These are phyloP conservation scores for Bolboschoenoplectus hybrid DNA, from an alignment of 202 grass and related monocot species.

Conservation along the genomic window DNA sequence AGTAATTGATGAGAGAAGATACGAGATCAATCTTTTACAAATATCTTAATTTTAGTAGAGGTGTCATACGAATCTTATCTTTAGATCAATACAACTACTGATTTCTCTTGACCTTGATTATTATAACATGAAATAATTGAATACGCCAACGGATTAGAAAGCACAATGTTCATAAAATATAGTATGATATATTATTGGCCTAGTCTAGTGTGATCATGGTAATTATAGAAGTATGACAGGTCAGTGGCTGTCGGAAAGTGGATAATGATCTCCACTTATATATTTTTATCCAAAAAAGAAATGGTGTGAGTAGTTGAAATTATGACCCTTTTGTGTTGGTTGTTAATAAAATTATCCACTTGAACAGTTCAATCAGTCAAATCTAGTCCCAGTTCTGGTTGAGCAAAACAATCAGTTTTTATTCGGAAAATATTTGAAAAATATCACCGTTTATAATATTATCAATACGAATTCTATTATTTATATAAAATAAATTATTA, in stretches of 20 bases:
- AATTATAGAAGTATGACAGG: neutral
- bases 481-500: too few species aligned
- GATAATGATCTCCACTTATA: constrained; percentile 14
- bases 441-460: too few species aligned
- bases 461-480: too few species aligned
- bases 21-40: constrained; percentile 3
- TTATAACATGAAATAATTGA: neutral
- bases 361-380: neutral
- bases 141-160: neutral
- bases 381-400: neutral
- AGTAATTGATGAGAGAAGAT: neutral
- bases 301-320: neutral
- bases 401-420: neutral
- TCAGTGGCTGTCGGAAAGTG: constrained; percentile 1
- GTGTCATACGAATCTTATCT: neutral
- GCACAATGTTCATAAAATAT: constrained; percentile 8
- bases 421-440: too few species aligned
- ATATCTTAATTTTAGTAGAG: neutral
- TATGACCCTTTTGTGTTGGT: neutral
- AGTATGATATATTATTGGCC: constrained; percentile 2
- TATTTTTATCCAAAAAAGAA: constrained; percentile 10
- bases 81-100: constrained; percentile 1
- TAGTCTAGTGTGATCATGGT: neutral
- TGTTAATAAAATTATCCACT: neutral
- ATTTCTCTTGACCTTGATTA: neutral